These are phyloP conservation scores for Colletotrichum sp. DNA, from an alignment of 2,329 filamentous ascomycete genomes.

Conservation along the genomic window DNA sequence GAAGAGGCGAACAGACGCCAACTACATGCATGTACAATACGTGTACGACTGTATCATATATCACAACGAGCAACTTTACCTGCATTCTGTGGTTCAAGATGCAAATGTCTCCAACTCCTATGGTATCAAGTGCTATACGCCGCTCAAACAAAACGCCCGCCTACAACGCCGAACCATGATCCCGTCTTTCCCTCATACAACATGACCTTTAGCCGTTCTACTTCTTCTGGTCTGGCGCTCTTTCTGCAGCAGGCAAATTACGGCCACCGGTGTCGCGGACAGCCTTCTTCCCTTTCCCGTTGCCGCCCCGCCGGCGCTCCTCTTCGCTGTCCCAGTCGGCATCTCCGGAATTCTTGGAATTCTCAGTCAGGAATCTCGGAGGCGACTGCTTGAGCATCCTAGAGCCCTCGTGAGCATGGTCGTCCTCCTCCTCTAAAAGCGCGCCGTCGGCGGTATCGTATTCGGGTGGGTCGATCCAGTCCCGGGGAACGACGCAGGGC, in stretches of 20 bases:
- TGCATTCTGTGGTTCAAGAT: constrained; percentile 12
- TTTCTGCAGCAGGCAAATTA: constrained; percentile 56
- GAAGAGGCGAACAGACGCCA: background rate
- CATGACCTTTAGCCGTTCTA: background rate
- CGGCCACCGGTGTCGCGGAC: constrained; percentile 56
- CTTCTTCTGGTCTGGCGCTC: constrained; percentile 41
- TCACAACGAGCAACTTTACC: constrained; percentile 23
- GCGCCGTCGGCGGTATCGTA: constrained; percentile 75
- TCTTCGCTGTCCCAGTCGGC: constrained; percentile 51
- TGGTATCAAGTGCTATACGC: constrained; percentile 22
- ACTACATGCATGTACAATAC: constrained; percentile 37
- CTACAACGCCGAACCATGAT: background rate
- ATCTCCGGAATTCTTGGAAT: constrained; percentile 30
- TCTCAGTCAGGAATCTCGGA: constrained; percentile 25
- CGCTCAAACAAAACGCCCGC: constrained; percentile 4
- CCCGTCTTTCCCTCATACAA: background rate
- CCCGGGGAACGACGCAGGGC: constrained; percentile 80
- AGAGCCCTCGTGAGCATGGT: constrained; percentile 57
- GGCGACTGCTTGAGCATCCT: constrained; percentile 58
- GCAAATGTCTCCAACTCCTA: constrained; percentile 10
- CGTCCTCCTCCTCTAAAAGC: constrained; percentile 63
- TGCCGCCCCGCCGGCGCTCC: constrained; percentile 43
- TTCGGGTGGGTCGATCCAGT: constrained; percentile 83
- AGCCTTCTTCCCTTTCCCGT: constrained; percentile 48
- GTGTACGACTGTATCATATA: constrained; percentile 38